Base-by-base conservation (phyloP, 2,329 filamentous ascomycete species). In the Claviceps humidiphila region DNA sequence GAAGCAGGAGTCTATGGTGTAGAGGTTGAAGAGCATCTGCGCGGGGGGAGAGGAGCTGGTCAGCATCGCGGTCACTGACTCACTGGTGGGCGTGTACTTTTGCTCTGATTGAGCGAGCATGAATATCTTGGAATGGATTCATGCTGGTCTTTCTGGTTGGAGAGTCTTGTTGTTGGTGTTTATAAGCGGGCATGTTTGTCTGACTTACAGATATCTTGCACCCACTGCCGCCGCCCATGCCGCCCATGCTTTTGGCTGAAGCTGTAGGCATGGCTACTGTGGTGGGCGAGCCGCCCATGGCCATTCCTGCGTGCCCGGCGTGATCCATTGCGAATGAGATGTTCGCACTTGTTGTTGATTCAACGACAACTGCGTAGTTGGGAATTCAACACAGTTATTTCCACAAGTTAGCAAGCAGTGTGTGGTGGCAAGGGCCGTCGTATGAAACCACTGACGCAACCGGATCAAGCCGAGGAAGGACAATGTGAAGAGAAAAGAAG, bases 21-120 rank as follows among this genome's bases (percentile, higher is more conserved):
- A 74, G 83, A 84, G 87, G 66, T 89, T 89, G 84, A 85, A 88
- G 42, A 87, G 71, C 85, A 89, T 89, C 83, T 87, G 53, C 16
- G 20, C 20, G 47, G 48, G 2, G 3, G 5, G 8, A n/a, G 2
- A 17, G 17, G 7, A 6, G 41, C 20, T 42, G 13, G 17, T 11
- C n/a, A 42, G 41, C n/a, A 13, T 22, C 17, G 5, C 13, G 9
- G 9, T 34, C 30, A 34, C 30, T 11, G 30, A 1, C 11, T 34
- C 30, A 34, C 30, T 11, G 30, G 3, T 34, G 30, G 30, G 9
- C 11, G 30, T 34, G 9, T 34, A 11, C 4, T 34, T 34, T 34
- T 1, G 26, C 26, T 30, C 30, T 34, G 30, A 9, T 34, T 34
- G 30, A 11, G 30, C 26, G 8, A 30, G 4, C 8, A 30, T 9